A percentile compares a stretch with the other conserved stretches of the same genome.
Conservation (phyloP, 176 grass and related monocot genomes). For the Echinochloa phyllopogon region DNA sequence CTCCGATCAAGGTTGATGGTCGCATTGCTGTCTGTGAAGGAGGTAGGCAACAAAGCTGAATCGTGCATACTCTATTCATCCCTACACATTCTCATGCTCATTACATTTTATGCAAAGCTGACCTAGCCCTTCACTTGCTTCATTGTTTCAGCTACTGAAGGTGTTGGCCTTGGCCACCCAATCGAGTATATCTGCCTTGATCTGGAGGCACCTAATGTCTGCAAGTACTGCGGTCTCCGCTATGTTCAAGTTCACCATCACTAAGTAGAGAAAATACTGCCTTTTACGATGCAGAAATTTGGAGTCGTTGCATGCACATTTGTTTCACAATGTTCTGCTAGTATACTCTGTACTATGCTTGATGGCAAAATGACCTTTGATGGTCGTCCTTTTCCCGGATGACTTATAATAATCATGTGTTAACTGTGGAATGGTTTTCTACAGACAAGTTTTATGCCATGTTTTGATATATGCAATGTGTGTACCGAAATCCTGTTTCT, state of each 20-base stretch:
- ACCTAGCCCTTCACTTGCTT: slow-evolving; percentile 30
- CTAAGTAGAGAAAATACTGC: slow-evolving; percentile 40
- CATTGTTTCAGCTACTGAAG: slow-evolving; percentile 59
- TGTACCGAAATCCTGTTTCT: background rate
- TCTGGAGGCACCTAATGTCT: slow-evolving; percentile 69
- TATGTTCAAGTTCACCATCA: slow-evolving; percentile 92
- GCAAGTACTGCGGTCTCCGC: slow-evolving; percentile 97
- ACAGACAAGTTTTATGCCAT: background rate
- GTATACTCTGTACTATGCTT: slow-evolving; percentile 35
- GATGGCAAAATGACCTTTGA: slow-evolving; percentile 14
- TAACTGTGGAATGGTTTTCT: slow-evolving; percentile 40
- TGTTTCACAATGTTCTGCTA: slow-evolving; percentile 37
- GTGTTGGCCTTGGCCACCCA: slow-evolving; percentile 82
- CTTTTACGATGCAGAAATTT: slow-evolving; percentile 42
- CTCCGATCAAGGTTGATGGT: slow-evolving; percentile 83
- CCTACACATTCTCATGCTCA: slow-evolving; percentile 5
- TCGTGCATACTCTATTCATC: background rate
- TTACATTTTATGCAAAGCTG: slow-evolving; percentile 39
- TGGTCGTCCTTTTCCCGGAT: slow-evolving; percentile 25
- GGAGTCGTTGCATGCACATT: slow-evolving; percentile 47
- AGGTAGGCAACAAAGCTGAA: slow-evolving; percentile 50
- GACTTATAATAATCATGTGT: slow-evolving; percentile 36
- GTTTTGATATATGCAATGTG: background rate
- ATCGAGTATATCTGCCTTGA: slow-evolving; percentile 98
- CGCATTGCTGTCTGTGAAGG: slow-evolving; percentile 92